phyloP scores from a whole-genome alignment of 1,284 basidiomycete genomes.

The Cryptococcus sp. region DNA sequence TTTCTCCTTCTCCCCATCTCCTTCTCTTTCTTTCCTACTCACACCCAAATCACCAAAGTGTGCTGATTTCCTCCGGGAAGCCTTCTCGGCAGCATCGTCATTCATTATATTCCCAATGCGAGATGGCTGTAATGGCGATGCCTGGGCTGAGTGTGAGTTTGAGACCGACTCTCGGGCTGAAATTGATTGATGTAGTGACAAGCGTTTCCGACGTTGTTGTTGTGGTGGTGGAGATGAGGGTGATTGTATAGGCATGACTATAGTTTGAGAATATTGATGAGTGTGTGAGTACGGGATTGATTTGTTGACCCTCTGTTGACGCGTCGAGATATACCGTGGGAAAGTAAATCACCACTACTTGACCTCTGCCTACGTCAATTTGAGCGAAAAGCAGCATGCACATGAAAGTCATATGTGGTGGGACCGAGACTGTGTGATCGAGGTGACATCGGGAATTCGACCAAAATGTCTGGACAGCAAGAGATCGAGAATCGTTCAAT shows the following conservation, averaged over 20 bases:
- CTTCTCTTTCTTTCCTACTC: slow-evolving; percentile 4
- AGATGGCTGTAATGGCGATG: slow-evolving; percentile 9
- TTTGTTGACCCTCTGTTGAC: too few relatives aligned
- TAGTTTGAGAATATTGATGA: too few relatives aligned
- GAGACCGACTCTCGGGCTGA: neutral
- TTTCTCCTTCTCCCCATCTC: neutral
- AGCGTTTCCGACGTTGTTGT: neutral
- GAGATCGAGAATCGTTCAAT: too few relatives aligned
- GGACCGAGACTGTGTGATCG: too few relatives aligned
- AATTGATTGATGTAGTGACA: neutral
- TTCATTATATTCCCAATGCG: slow-evolving; percentile 14
- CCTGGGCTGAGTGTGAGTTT: neutral
- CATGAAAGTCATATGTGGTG: too few relatives aligned
- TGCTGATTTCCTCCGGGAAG: slow-evolving; percentile 34
- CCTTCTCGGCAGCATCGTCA: slow-evolving; percentile 41
- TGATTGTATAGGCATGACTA: neutral
- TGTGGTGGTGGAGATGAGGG: neutral
- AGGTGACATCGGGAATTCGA: too few relatives aligned
- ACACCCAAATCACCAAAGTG: slow-evolving; percentile 30
- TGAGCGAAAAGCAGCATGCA: too few relatives aligned
- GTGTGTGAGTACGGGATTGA: too few relatives aligned
- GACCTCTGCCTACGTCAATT: too few relatives aligned
- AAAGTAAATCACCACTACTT: too few relatives aligned
- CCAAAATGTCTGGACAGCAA: too few relatives aligned
- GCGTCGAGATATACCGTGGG: too few relatives aligned